Base-by-base conservation (phyloP, 257 asterid species). In the Pogostemon cablin region DNA sequence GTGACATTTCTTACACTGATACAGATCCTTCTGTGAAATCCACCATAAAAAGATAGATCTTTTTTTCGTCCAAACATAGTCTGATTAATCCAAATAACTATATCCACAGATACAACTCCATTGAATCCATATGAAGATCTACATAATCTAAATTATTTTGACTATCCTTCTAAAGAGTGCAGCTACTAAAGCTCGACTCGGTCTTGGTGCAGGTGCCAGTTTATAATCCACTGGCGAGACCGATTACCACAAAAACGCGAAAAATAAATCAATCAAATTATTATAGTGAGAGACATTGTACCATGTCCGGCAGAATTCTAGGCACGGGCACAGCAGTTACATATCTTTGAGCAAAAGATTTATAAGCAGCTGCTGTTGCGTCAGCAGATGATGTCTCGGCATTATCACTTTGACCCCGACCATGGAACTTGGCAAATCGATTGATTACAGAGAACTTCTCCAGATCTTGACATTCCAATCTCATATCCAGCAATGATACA, bases 371-470 rank as follows among this genome's bases (percentile, higher is more conserved):
- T 55, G 84, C 72, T 25, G 79, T 69, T 20, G 79, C 80, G 44
- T 81, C 85, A 47, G 88, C 73, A 15, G 91, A 81, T 71, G 96
- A 56, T 12, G 85, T 6, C 71, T 82, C 95, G 0, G 80, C 57
- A 72, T 58, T 79, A 59, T 90, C 95, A 76, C 75, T 73, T 82
- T 82, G 96, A 53, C 88, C 93, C 47, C 95, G 92, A 54, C 93
- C 92, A 76, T 90, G 95, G 67, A 90, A 87, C 81, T 76, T 90
- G 32, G 95, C 96, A 78, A 86, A 87, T 52, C 98, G 87, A 77
- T 88, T 88, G 72, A 93, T 90, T 58, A 86, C 80, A 8, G 92
- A 83, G 62, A 86, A 88, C 82, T 88, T 93, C 83, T 93, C 96
- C 65, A 86, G 73, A 76, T 93, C 98, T 85, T 87, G 98, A 62